Evolutionary conservation across 768 basidiomycete species (phyloP).

Genomic region (Phanerodontia chrysosporium): DNA sequence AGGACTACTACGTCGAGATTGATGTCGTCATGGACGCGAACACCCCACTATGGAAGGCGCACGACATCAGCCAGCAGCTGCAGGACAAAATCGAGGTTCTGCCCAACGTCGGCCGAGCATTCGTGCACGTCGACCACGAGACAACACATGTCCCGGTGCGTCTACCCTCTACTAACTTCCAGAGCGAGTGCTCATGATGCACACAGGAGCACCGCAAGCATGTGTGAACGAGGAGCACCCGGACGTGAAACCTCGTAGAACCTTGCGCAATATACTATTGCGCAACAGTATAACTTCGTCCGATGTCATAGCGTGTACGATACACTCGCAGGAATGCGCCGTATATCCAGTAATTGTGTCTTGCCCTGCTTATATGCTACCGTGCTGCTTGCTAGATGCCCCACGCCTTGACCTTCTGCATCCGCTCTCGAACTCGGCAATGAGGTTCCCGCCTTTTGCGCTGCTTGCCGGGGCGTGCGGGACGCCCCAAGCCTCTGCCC

Average conservation of each 20-base stretch:
- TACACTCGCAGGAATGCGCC: not conserved
- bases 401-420: conserved; percentile 22
- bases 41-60: conserved; percentile 86
- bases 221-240: conserved; percentile 15
- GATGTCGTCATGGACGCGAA: conserved; percentile 90
- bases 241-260: too few relatives aligned
- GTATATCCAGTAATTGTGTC: not conserved
- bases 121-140: conserved; percentile 95
- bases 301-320: too few relatives aligned
- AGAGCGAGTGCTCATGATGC: not conserved
- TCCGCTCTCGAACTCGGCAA: conserved; percentile 33
- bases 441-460: conserved; percentile 23
- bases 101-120: conserved; percentile 88
- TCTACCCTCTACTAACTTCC: conserved; percentile 3
- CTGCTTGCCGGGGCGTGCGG: not conserved
- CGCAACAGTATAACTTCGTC: too few relatives aligned
- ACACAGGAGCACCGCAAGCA: conserved; percentile 43
- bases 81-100: conserved; percentile 88
- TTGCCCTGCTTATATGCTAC: not conserved
- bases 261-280: too few relatives aligned
- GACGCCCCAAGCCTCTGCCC: too few relatives aligned
- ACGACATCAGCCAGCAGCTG: conserved; percentile 78
- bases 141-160: conserved; percentile 71
- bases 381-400: not conserved
- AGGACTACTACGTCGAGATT: conserved; percentile 92